Base-by-base conservation (phyloP, 2,329 filamentous ascomycete genomes). In the Apiospora kogelbergensis region DNA sequence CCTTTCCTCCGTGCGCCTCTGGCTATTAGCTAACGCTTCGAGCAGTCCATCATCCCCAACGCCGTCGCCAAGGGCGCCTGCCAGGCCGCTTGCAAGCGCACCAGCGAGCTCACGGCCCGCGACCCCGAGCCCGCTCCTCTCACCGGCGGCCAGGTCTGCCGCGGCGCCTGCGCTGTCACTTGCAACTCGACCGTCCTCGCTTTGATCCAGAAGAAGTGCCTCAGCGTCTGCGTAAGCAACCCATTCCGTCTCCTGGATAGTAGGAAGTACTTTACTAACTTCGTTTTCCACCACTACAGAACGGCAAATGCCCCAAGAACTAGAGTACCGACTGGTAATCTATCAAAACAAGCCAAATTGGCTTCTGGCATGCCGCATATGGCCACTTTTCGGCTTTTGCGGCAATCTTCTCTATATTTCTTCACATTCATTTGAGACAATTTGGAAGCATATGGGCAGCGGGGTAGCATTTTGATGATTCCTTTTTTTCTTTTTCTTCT, bases 131-230 rank as follows among this genome's bases (percentile, higher is more conserved):
- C 40, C 41, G 63, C 63, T 1, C 63, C 40, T 24, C 9, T 65
- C 15, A 65, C 63, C 40, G 41, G 41, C 24, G 63, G 63, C 6
- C 63, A 65, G 63, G 24, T 65, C 63, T 65, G 63, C 63, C 63
- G 63, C 63, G 63, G 24, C 41, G 63, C 63, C 15, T 65, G 63
- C 63, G 63, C 63, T 22, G 63, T 65, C 41, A 65, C 63, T 22
- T 65, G 63, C 63, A 65, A 65, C 63, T 65, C 63, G 41, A 65
- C 63, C 41, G 63, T 65, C 24, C 63, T 65, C 1, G 63, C 63
- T 10, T 41, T 65, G 24, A 20, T 30, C 15, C 63, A 65, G 63
- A 65, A 65, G 41, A 44, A 45, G 63, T 65, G 63, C 63, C 41
- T 65, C 7, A 33, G n/a, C 17, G 44, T 30, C 24, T 65, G 63